phyloP scores from a whole-genome alignment of 2,329 filamentous ascomycete genomes.

The Pseudogymnoascus sp. region DNA sequence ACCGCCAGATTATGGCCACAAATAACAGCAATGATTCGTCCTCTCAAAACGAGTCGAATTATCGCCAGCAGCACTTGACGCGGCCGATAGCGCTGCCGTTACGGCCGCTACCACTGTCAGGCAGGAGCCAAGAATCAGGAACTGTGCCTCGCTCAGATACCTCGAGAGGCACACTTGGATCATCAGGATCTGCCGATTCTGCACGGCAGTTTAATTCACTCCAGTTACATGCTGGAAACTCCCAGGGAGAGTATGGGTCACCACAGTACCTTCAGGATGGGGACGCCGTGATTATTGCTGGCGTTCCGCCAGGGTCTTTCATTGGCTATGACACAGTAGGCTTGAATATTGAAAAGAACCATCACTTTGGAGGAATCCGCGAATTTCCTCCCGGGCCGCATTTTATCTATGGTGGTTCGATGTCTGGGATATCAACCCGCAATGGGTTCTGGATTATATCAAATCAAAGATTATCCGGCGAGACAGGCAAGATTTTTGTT shows the following conservation, averaged over 20 bases:
- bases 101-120: neutral
- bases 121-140: neutral
- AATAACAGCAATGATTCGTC: neutral
- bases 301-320: slow-evolving; percentile 35
- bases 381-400: slow-evolving; percentile 50
- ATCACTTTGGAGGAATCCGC: slow-evolving; percentile 46
- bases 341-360: slow-evolving; percentile 42
- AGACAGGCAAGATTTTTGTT: slow-evolving; percentile 32
- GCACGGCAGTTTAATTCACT: slow-evolving; percentile 31
- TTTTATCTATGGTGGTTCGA: slow-evolving; percentile 51
- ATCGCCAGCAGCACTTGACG: neutral
- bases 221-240: slow-evolving; percentile 29
- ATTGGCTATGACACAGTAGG: slow-evolving; percentile 30
- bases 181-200: neutral
- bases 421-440: slow-evolving; percentile 40
- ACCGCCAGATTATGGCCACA: neutral
- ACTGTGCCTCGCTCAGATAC: neutral
- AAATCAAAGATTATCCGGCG: slow-evolving; percentile 19
- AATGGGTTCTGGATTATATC: slow-evolving; percentile 50
- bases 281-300: slow-evolving; percentile 46
- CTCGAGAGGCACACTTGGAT: neutral
- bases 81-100: neutral
- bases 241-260: slow-evolving; percentile 15
- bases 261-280: slow-evolving; percentile 30
- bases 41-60: neutral